Conservation (phyloP, 495 filamentous ascomycete species). For the Hyaloscypha finlandica region DNA sequence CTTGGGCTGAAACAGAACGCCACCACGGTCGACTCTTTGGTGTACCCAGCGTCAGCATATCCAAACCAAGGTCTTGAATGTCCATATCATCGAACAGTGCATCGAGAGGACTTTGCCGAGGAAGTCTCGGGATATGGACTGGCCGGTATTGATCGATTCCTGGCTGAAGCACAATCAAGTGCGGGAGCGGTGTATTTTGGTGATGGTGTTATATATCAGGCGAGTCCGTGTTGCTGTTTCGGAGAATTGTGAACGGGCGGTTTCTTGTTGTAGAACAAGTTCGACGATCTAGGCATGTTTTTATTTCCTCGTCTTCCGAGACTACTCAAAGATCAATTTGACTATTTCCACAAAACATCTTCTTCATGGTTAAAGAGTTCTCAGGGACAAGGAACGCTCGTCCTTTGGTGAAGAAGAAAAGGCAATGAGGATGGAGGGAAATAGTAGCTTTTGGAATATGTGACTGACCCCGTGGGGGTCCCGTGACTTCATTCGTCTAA, state of each 20-base stretch:
- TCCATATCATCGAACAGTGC: not conserved
- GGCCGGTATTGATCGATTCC: not conserved
- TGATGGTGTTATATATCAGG: not conserved
- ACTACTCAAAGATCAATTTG: too few relatives aligned
- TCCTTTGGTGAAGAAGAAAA: too few relatives aligned
- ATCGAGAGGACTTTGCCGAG: not conserved
- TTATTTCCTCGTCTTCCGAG: not conserved
- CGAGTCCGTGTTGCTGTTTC: not conserved
- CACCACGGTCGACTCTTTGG: not conserved
- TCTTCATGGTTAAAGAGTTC: too few relatives aligned
- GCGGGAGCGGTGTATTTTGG: not conserved
- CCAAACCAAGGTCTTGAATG: not conserved
- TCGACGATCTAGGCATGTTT: not conserved
- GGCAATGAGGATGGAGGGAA: not conserved
- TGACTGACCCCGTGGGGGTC: not conserved
- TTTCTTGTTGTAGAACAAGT: not conserved
- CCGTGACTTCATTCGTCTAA: not conserved
- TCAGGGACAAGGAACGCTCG: too few relatives aligned
- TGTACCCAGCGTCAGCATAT: not conserved
- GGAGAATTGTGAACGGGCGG: not conserved
- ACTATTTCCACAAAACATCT: too few relatives aligned
- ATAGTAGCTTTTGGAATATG: not conserved
- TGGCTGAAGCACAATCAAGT: not conserved
- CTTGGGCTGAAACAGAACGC: not conserved
- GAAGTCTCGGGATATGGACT: not conserved